Evolutionary conservation across 2,329 filamentous ascomycete species (phyloP).

Genomic region (Aspergillus ochraceus): DNA sequence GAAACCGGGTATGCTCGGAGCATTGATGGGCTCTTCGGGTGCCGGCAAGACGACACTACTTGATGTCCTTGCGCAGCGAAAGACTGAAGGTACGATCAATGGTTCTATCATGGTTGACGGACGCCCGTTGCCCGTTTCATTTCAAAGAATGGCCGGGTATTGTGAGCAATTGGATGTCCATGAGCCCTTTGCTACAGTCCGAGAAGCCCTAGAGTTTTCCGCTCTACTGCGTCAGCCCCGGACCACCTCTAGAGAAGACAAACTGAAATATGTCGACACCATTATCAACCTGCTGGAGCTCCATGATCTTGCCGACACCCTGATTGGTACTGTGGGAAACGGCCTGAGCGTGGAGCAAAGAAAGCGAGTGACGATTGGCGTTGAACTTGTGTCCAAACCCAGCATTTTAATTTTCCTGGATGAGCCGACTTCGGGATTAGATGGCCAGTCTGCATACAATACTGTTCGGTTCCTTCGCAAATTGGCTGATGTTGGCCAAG

Average conservation of each 20-base stretch:
- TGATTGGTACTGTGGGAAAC: conserved; percentile 47
- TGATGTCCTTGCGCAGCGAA: conserved; percentile 70
- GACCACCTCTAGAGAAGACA: conserved; percentile 53
- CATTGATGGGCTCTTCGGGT: conserved; percentile 74
- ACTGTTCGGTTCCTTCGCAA: conserved; percentile 66
- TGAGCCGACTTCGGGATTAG: conserved; percentile 67
- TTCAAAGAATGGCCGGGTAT: conserved; percentile 66
- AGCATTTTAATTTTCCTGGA: conserved; percentile 67
- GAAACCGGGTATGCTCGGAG: conserved; percentile 72
- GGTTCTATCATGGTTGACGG: conserved; percentile 68
- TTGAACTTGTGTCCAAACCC: conserved; percentile 67
- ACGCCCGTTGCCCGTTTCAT: conserved; percentile 56
- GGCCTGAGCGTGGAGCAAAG: conserved; percentile 62
- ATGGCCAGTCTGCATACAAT: conserved; percentile 64
- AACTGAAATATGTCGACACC: conserved; percentile 62
- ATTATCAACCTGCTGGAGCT: conserved; percentile 64
- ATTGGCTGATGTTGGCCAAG: conserved; percentile 61
- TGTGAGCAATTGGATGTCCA: conserved; percentile 69
- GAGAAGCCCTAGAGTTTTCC: conserved; percentile 65
- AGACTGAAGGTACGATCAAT: conserved; percentile 59
- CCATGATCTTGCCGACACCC: conserved; percentile 60
- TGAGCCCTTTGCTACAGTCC: conserved; percentile 62
- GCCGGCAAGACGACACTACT: conserved; percentile 74
- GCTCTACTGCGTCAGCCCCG: conserved; percentile 61
- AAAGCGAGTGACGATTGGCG: conserved; percentile 68